These are phyloP conservation scores for Xylaria nigripes DNA, from an alignment of 495 filamentous ascomycete species.

Conservation along the genomic window DNA sequence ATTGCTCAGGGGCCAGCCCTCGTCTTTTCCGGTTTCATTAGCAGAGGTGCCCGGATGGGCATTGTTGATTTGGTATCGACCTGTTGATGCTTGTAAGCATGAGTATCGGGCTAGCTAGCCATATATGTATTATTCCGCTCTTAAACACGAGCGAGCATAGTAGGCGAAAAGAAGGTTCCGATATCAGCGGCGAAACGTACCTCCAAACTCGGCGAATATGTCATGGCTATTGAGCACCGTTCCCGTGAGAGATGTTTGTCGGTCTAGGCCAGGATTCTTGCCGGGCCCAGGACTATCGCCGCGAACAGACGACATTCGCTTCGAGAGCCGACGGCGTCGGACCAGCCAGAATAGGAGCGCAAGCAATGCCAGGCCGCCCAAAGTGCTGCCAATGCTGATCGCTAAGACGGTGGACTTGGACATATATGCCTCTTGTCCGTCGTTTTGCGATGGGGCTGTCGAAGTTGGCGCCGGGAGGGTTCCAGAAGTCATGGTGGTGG, in stretches of 20 bases:
- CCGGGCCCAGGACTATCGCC: not conserved
- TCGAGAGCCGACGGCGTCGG: conserved; percentile 15
- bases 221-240: not conserved
- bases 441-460: not conserved
- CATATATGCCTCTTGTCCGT: not conserved
- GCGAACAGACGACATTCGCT: conserved; percentile 7
- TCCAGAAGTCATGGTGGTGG: not conserved
- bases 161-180: too few relatives aligned
- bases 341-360: conserved; percentile 6
- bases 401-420: conserved; percentile 6
- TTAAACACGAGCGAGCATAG: not conserved
- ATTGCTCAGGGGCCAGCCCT: not conserved
- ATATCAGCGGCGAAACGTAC: not conserved
- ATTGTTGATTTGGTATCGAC: not conserved
- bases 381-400: conserved; percentile 15
- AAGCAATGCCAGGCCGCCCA: not conserved
- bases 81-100: not conserved
- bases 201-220: not conserved
- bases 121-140: too few relatives aligned
- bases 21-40: not conserved
- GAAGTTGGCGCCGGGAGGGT: not conserved
- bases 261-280: conserved; percentile 8
- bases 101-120: not conserved
- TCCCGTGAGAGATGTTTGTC: not conserved
- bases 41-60: not conserved